phyloP scores from a whole-genome alignment of 2,329 filamentous ascomycete species.

The Aspergillus tubingensis region DNA sequence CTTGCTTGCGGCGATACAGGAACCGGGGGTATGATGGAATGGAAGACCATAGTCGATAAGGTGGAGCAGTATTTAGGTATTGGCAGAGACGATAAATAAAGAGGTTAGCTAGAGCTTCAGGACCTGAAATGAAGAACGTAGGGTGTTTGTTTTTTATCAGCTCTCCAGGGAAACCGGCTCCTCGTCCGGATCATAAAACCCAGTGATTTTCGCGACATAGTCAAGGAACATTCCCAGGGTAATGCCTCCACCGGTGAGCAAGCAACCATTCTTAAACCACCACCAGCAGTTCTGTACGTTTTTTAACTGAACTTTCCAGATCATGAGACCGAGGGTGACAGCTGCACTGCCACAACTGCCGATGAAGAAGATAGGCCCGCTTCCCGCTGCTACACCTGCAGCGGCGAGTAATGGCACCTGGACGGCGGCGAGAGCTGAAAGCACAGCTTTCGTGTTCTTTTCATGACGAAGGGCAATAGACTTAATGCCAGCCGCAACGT shows the following conservation, averaged over 20 bases:
- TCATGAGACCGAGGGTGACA: slow-evolving; percentile 59
- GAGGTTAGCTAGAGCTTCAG: background rate
- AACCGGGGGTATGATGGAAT: slow-evolving; percentile 79
- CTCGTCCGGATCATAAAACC: slow-evolving; percentile 26
- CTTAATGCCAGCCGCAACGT: slow-evolving; percentile 53
- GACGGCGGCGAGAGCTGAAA: slow-evolving; percentile 42
- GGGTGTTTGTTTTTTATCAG: background rate
- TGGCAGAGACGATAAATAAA: background rate
- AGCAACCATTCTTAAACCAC: slow-evolving; percentile 65
- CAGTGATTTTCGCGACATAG: slow-evolving; percentile 45
- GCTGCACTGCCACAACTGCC: slow-evolving; percentile 61
- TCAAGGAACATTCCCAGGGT: slow-evolving; percentile 58
- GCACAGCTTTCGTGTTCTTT: slow-evolving; percentile 48
- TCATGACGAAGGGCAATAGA: slow-evolving; percentile 54
- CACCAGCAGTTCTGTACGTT: slow-evolving; percentile 62
- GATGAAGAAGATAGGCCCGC: slow-evolving; percentile 60
- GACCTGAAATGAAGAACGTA: background rate
- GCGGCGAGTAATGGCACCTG: slow-evolving; percentile 48
- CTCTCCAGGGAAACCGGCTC: background rate
- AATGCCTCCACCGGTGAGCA: slow-evolving; percentile 63
- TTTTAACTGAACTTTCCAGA: slow-evolving; percentile 59
- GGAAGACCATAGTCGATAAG: slow-evolving; percentile 69
- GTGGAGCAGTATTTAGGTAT: slow-evolving; percentile 53
- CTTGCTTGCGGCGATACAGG: slow-evolving; percentile 85
- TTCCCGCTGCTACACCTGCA: slow-evolving; percentile 51